Percentiles rank a stretch among this genome's conserved stretches.
Conservation (phyloP, 306 rosid genomes). For the Bauhinia variegata region DNA sequence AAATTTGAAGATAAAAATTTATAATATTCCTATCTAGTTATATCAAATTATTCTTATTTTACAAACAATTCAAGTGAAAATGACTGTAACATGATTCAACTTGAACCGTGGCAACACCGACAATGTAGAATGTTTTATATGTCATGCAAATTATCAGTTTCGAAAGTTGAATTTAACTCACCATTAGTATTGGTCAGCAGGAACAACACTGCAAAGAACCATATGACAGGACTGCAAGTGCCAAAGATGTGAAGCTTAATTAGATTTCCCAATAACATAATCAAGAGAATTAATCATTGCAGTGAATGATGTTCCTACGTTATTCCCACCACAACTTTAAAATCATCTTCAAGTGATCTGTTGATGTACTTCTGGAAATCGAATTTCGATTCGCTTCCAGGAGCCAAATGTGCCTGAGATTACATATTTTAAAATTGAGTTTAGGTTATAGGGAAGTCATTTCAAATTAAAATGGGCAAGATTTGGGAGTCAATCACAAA, state of each 20-base stretch:
- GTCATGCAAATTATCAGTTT: too few species aligned
- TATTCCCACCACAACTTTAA: conserved; percentile 78
- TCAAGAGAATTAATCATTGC: conserved; percentile 22
- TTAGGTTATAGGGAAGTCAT: not conserved
- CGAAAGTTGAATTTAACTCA: conserved; percentile 30
- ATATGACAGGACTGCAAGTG: conserved; percentile 73
- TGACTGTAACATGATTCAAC: too few species aligned
- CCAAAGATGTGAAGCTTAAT: conserved; percentile 10
- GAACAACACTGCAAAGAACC: conserved; percentile 73
- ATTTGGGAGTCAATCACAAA: not conserved
- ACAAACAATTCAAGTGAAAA: too few species aligned
- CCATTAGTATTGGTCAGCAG: conserved; percentile 68
- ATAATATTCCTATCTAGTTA: too few species aligned
- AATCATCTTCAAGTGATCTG: conserved; percentile 83
- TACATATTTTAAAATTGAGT: conserved; percentile 2
- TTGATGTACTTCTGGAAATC: conserved; percentile 77
- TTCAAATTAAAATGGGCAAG: not conserved
- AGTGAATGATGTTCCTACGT: conserved; percentile 48
- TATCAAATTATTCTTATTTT: too few species aligned
- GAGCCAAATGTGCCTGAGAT: conserved; percentile 83
- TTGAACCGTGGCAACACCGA: too few species aligned
- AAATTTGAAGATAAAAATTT: not conserved
- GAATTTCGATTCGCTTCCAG: conserved; percentile 59
- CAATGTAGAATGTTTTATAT: too few species aligned
- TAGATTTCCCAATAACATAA: not conserved